Evolutionary conservation across 768 basidiomycete species (phyloP).

Genomic region (Melanogaster broomeanus): DNA sequence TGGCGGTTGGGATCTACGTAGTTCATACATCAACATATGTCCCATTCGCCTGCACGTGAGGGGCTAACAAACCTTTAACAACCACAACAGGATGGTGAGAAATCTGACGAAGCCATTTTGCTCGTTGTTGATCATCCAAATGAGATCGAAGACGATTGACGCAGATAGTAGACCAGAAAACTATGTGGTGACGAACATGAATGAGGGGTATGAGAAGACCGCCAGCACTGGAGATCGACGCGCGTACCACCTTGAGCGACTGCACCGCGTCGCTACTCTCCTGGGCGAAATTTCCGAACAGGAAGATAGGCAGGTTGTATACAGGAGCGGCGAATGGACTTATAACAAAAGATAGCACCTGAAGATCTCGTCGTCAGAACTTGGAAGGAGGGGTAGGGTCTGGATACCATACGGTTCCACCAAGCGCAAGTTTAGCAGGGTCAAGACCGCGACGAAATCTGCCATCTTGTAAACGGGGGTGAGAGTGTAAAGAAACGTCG

Average conservation of each 20-base stretch:
- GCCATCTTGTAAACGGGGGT: slow-evolving; percentile 34
- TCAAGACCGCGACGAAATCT: slow-evolving; percentile 72
- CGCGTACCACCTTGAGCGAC: slow-evolving; percentile 61
- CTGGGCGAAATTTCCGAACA: slow-evolving; percentile 75
- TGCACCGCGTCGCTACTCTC: slow-evolving; percentile 66
- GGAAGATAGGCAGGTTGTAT: slow-evolving; percentile 83
- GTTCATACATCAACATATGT: background rate
- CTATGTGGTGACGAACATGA: slow-evolving; percentile 35
- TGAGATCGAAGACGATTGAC: slow-evolving; percentile 67
- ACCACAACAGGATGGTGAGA: slow-evolving; percentile 52
- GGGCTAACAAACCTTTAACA: slow-evolving; percentile 52
- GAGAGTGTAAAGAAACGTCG: no score
- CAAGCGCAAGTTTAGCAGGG: slow-evolving; percentile 66
- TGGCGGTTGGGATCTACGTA: slow-evolving; percentile 58
- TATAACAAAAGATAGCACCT: slow-evolving; percentile 65
- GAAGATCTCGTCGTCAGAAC: background rate
- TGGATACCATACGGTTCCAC: slow-evolving; percentile 52
- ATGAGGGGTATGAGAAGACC: background rate
- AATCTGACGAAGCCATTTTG: slow-evolving; percentile 59
- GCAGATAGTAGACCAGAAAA: slow-evolving; percentile 63
- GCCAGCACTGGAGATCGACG: background rate
- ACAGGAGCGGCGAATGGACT: slow-evolving; percentile 57
- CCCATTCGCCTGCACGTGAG: background rate
- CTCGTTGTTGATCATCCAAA: slow-evolving; percentile 63
- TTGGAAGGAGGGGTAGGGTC: background rate